phyloP scores from a whole-genome alignment of 208 protist species.

The Sergeia podlipaevii region DNA sequence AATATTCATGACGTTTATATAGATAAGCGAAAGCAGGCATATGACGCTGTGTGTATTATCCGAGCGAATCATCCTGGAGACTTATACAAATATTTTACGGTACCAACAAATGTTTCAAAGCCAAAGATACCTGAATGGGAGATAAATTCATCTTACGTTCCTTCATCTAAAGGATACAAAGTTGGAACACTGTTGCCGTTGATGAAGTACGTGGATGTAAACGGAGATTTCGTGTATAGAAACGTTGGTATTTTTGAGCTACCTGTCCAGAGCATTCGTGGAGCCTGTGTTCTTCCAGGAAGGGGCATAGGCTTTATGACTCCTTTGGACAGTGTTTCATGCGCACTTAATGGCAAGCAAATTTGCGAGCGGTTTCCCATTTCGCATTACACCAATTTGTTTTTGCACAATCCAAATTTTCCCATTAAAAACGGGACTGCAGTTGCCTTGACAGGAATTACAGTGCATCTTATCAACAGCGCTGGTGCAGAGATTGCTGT shows the following conservation, averaged over 20 bases:
- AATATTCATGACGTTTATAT: slow-evolving; percentile 30
- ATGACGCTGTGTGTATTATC: slow-evolving; percentile 52
- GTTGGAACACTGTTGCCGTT: slow-evolving; percentile 26
- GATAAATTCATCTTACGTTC: not conserved
- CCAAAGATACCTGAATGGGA: slow-evolving; percentile 7
- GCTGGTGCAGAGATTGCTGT: slow-evolving; percentile 22
- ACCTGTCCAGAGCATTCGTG: slow-evolving; percentile 25
- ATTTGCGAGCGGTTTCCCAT: slow-evolving; percentile 42
- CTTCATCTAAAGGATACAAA: not conserved
- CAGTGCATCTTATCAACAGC: slow-evolving; percentile 28
- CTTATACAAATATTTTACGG: slow-evolving; percentile 59
- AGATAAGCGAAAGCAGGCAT: slow-evolving; percentile 27
- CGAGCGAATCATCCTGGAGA: slow-evolving; percentile 53
- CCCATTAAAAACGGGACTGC: slow-evolving; percentile 8
- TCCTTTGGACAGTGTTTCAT: slow-evolving; percentile 39
- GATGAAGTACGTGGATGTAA: slow-evolving; percentile 18
- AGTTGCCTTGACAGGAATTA: slow-evolving; percentile 1
- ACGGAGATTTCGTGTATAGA: slow-evolving; percentile 15
- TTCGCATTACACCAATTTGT: slow-evolving; percentile 40
- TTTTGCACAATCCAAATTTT: slow-evolving; percentile 25
- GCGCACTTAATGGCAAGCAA: slow-evolving; percentile 34
- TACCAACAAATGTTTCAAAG: slow-evolving; percentile 41
- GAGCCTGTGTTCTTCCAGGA: slow-evolving; percentile 31
- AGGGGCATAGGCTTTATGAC: slow-evolving; percentile 44
- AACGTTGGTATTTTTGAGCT: slow-evolving; percentile 32